These are phyloP conservation scores for Saccharum hybrid DNA, from an alignment of 202 grass and related monocot species.

Conservation along the genomic window DNA sequence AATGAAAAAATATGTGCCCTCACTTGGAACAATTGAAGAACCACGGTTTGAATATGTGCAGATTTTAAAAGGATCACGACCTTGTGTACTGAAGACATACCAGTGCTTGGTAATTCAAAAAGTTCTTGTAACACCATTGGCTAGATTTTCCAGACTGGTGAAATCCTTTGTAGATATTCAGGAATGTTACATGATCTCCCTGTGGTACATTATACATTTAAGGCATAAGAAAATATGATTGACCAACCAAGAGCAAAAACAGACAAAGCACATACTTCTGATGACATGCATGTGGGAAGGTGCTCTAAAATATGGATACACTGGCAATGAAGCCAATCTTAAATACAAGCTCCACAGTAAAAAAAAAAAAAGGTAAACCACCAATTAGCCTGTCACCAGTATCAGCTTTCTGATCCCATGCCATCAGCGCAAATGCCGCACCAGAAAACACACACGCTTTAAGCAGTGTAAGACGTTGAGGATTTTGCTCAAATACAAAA, in stretches of 20 bases:
- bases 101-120: conserved; percentile 92
- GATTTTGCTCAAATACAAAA: conserved; percentile 32
- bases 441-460: not conserved
- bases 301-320: not conserved
- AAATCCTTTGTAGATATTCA: conserved; percentile 98
- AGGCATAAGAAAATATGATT: conserved; percentile 28
- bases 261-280: conserved; percentile 13
- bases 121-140: conserved; percentile 99
- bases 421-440: conserved; percentile 27
- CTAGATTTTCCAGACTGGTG: conserved; percentile 88
- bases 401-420: conserved; percentile 3
- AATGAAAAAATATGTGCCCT: conserved; percentile 35
- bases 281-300: conserved; percentile 10
- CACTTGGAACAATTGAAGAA: conserved; percentile 23
- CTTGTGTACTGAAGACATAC: conserved; percentile 51
- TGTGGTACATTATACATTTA: conserved; percentile 44
- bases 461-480: conserved; percentile 5
- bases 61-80: conserved; percentile 16
- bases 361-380: not conserved
- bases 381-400: not conserved
- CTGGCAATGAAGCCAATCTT: conserved; percentile 7
- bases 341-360: not conserved
- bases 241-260: conserved; percentile 18
- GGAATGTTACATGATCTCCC: conserved; percentile 94
- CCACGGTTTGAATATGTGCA: conserved; percentile 28